Evolutionary conservation across 805 yeast species (phyloP).

Genomic region (Metschnikowia shivogae): DNA sequence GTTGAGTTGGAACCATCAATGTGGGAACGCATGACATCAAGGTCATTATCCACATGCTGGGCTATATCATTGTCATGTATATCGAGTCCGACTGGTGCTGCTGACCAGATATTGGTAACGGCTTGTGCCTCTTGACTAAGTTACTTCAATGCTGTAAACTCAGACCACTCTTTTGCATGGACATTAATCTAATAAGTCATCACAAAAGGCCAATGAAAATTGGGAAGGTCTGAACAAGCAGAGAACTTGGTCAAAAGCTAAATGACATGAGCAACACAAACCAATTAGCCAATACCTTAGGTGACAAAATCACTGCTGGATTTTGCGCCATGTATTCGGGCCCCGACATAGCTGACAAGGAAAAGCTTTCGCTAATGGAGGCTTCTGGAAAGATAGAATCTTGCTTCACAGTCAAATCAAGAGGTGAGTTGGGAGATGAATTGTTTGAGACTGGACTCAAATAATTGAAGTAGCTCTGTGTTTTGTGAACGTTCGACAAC

Average conservation of each 20-base stretch:
- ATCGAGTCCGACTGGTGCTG: slow-evolving; percentile 38
- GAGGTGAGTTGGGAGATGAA: slow-evolving; percentile 37
- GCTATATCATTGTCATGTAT: slow-evolving; percentile 18
- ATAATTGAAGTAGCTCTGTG: slow-evolving; percentile 28
- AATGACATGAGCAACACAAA: neutral
- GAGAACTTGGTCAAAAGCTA: slow-evolving; percentile 20
- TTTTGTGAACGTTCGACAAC: slow-evolving; percentile 7
- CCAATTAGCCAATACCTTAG: slow-evolving; percentile 7
- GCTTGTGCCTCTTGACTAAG: slow-evolving; percentile 11
- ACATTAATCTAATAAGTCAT: slow-evolving; percentile 5
- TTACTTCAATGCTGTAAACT: slow-evolving; percentile 35
- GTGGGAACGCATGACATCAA: slow-evolving; percentile 3
- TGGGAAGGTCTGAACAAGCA: slow-evolving; percentile 23
- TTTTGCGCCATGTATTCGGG: slow-evolving; percentile 41
- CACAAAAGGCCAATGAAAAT: neutral
- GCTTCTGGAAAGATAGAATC: slow-evolving; percentile 9
- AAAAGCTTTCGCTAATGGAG: slow-evolving; percentile 5
- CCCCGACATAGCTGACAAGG: slow-evolving; percentile 17
- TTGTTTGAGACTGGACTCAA: slow-evolving; percentile 42
- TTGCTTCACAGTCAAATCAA: slow-evolving; percentile 32
- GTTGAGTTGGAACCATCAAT: slow-evolving; percentile 7
- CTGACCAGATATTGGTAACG: slow-evolving; percentile 24
- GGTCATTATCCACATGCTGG: neutral
- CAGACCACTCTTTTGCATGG: slow-evolving; percentile 11
- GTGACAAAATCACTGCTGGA: slow-evolving; percentile 44